A percentile compares a stretch with the other conserved stretches of the same genome.
These are phyloP conservation scores for Leccinum proliferum DNA, from an alignment of 1,284 basidiomycete genomes.

Conservation along the genomic window DNA sequence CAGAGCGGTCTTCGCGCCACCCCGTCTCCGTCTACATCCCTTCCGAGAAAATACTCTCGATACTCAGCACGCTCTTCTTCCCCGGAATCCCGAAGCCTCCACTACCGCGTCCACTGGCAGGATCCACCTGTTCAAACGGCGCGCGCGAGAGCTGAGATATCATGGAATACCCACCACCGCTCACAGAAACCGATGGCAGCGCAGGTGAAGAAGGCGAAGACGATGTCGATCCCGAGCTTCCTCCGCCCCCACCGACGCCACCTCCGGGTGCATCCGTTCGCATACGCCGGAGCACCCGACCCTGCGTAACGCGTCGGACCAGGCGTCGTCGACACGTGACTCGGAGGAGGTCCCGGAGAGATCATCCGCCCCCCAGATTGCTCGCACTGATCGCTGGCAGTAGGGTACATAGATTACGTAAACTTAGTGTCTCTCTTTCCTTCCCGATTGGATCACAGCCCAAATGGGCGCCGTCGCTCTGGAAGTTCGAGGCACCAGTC, in stretches of 20 bases:
- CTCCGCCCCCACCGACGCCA: constrained; percentile 5
- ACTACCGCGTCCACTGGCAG: constrained; percentile 18
- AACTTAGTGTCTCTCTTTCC: neutral
- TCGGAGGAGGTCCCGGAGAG: no score
- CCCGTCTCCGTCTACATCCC: constrained; percentile 11
- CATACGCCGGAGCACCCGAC: constrained; percentile 11
- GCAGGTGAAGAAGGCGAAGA: constrained; percentile 27
- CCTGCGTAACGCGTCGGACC: constrained; percentile 14
- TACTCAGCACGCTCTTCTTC: constrained; percentile 66
- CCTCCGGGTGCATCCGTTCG: constrained; percentile 4
- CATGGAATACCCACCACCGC: constrained; percentile 24
- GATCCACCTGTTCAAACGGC: constrained; percentile 26
- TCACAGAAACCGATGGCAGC: constrained; percentile 13
- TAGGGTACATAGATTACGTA: neutral
- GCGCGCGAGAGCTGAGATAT: constrained; percentile 28
- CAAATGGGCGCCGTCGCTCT: neutral
- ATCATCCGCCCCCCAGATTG: neutral
- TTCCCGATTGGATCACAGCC: neutral
- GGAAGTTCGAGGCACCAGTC: neutral
- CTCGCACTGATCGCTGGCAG: neutral
- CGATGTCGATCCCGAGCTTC: constrained; percentile 16
- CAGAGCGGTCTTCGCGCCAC: neutral
- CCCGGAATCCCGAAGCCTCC: constrained; percentile 20
- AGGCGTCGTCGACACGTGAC: constrained; percentile 7
- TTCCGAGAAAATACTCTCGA: constrained; percentile 65